phyloP scores from a whole-genome alignment of 1,284 basidiomycete species.

The Malassezia japonica region DNA sequence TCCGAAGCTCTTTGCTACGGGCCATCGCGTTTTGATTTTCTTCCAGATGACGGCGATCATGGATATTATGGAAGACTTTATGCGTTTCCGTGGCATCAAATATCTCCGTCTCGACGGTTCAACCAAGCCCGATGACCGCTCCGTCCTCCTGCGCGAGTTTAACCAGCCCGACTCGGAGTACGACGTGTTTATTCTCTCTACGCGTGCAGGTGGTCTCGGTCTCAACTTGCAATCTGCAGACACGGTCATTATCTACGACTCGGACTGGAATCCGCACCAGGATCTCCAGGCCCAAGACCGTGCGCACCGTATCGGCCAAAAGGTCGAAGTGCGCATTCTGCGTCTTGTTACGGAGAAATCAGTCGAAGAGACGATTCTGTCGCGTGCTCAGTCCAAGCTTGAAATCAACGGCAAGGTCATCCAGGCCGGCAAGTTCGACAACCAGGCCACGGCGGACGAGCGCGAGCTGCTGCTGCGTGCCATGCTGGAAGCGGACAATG shows the following conservation, averaged over 20 bases:
- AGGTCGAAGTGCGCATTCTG: slow-evolving; percentile 90
- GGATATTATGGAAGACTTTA: slow-evolving; percentile 98
- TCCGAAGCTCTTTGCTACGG: slow-evolving; percentile 85
- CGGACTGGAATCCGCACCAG: slow-evolving; percentile 48
- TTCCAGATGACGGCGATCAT: slow-evolving; percentile 99
- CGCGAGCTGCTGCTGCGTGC: slow-evolving; percentile 85
- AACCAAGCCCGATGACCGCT: slow-evolving; percentile 95
- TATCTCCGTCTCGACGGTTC: slow-evolving; percentile 93
- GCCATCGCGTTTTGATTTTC: slow-evolving; percentile 93
- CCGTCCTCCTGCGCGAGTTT: slow-evolving; percentile 76
- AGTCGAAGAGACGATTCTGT: slow-evolving; percentile 94
- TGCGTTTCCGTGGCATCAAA: slow-evolving; percentile 79
- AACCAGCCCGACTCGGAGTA: slow-evolving; percentile 83
- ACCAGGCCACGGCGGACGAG: slow-evolving; percentile 94
- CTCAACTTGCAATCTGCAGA: slow-evolving; percentile 96
- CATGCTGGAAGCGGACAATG: slow-evolving; percentile 47
- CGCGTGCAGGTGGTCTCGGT: slow-evolving; percentile 92
- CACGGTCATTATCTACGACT: slow-evolving; percentile 88
- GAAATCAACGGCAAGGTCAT: slow-evolving; percentile 96
- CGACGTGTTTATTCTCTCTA: slow-evolving; percentile 76
- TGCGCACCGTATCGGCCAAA: slow-evolving; percentile 98
- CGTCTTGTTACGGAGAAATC: slow-evolving; percentile 96
- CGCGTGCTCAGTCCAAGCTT: slow-evolving; percentile 86
- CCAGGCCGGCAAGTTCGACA: slow-evolving; percentile 89
- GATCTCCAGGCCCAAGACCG: slow-evolving; percentile 76